Evolutionary conservation across 2,329 filamentous ascomycete species (phyloP).

Genomic region (Xylariaceae sp.): DNA sequence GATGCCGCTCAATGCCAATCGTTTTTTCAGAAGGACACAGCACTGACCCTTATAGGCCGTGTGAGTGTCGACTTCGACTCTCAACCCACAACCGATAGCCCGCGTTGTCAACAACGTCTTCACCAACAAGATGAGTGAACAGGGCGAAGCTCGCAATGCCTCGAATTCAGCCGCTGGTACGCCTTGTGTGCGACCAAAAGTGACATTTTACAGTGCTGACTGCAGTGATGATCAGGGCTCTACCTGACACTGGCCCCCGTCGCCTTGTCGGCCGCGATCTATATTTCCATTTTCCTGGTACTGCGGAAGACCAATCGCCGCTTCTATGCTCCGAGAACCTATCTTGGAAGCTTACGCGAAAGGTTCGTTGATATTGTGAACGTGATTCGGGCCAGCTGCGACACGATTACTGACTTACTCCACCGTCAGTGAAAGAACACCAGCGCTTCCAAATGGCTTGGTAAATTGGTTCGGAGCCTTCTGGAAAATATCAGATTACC

Average conservation of each 20-base stretch:
- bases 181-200: conserved; percentile 1
- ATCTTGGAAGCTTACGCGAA: conserved; percentile 43
- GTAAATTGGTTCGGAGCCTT: conserved; percentile 67
- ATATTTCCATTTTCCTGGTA: conserved; percentile 42
- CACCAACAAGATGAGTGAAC: no score
- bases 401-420: conserved; percentile 1
- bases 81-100: no score
- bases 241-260: conserved; percentile 41
- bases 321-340: conserved; percentile 49
- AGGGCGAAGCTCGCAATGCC: no score
- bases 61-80: no score
- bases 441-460: conserved; percentile 55
- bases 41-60: no score
- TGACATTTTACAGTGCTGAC: conserved; percentile 5
- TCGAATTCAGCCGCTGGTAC: conserved; percentile 22
- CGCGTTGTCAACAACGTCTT: no score
- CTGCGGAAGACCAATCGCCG: conserved; percentile 42
- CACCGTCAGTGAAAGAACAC: conserved; percentile 50
- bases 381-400: no score
- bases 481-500: conserved; percentile 67
- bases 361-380: conserved; percentile 26
- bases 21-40: no score
- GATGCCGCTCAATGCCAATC: no score
- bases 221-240: conserved; percentile 31
- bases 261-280: conserved; percentile 34